Percentiles rank a stretch among this genome's conserved stretches.
phyloP scores from a whole-genome alignment of 179 eudicot genomes.

The Spergularia azorica region DNA sequence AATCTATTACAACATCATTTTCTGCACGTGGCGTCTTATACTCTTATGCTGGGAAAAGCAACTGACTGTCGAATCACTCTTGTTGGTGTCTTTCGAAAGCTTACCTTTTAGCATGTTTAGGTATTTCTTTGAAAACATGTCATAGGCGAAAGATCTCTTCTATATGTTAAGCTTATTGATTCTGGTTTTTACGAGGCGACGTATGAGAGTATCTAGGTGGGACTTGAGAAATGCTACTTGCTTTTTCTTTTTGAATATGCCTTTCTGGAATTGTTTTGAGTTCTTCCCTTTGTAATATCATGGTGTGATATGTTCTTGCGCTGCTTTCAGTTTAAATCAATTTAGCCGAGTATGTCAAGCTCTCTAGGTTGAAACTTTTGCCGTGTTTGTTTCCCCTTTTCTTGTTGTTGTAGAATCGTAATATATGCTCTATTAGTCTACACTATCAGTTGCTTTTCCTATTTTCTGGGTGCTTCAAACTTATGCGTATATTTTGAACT shows the following conservation, averaged over 20 bases:
- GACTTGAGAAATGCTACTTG: too few relatives aligned
- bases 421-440: neutral
- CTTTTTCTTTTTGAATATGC: neutral
- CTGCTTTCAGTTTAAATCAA: neutral
- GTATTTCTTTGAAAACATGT: too few relatives aligned
- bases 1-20: too few relatives aligned
- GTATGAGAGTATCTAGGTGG: too few relatives aligned
- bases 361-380: neutral
- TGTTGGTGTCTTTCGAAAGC: too few relatives aligned
- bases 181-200: too few relatives aligned
- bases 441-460: neutral
- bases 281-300: neutral
- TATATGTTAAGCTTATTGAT: too few relatives aligned
- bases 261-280: neutral
- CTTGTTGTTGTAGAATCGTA: neutral
- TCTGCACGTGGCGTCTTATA: too few relatives aligned
- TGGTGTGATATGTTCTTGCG: neutral
- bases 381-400: neutral
- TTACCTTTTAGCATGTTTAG: too few relatives aligned
- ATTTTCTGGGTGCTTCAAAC: neutral
- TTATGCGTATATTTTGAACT: slow-evolving; percentile 7
- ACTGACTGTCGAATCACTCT: too few relatives aligned
- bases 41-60: too few relatives aligned
- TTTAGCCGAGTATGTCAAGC: neutral
- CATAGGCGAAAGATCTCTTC: too few relatives aligned